A percentile compares a stretch with the other conserved stretches of the same genome.
These are phyloP conservation scores for Mycena epipterygia DNA, from an alignment of 768 basidiomycete genomes.

Conservation along the genomic window DNA sequence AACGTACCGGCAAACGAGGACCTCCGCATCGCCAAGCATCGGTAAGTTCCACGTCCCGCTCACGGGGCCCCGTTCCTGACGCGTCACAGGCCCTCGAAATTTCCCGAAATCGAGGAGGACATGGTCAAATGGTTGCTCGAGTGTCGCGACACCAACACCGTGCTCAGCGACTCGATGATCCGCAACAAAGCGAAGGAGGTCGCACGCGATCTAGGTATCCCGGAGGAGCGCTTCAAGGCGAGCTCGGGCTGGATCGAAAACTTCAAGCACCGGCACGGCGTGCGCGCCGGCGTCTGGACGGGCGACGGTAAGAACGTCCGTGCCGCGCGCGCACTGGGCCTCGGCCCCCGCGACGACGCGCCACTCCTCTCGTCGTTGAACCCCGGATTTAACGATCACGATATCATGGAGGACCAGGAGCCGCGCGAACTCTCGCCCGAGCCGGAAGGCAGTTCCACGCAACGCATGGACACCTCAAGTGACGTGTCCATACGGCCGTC, in stretches of 20 bases:
- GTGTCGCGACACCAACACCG: conserved; percentile 57
- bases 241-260: conserved; percentile 94
- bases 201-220: conserved; percentile 67
- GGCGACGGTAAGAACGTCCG: conserved; percentile 54
- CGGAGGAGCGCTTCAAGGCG: conserved; percentile 88
- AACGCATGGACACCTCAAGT: conserved; percentile 10
- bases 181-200: conserved; percentile 78
- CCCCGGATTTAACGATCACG: conserved; percentile 2
- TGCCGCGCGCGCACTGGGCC: conserved; percentile 35
- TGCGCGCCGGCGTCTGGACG: conserved; percentile 74
- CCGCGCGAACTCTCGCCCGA: conserved; percentile 6
- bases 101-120: conserved; percentile 79
- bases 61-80: conserved; percentile 4
- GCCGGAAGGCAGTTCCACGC: conserved; percentile 9
- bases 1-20: conserved; percentile 71
- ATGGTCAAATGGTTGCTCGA: conserved; percentile 73
- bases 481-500: conserved; percentile 23
- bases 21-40: conserved; percentile 75
- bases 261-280: conserved; percentile 87
- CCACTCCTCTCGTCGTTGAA: conserved; percentile 23
- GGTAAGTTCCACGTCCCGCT: conserved; percentile 54
- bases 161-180: conserved; percentile 75
- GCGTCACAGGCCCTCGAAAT: conserved; percentile 77
- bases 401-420: neutral
- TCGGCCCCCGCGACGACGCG: conserved; percentile 23